A percentile compares a stretch with the other conserved stretches of the same genome.
Evolutionary conservation across 345 rosid genomes (phyloP).

Genomic region (Camelina neglecta): DNA sequence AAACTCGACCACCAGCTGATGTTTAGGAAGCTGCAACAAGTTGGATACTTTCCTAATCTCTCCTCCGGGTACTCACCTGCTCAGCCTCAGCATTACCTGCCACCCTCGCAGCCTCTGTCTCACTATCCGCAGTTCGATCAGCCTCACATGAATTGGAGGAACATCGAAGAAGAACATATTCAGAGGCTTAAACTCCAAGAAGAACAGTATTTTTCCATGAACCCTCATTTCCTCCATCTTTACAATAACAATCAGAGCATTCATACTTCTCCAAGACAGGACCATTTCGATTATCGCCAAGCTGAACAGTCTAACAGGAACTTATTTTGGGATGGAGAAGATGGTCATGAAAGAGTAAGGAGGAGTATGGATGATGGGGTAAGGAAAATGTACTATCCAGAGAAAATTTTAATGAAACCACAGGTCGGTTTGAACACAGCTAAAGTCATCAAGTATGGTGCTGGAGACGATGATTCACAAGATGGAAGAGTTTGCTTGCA

Average conservation of each 20-base stretch:
- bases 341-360: conserved; percentile 45
- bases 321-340: conserved; percentile 47
- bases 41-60: conserved; percentile 48
- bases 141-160: conserved; percentile 51
- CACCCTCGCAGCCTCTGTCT: conserved; percentile 53
- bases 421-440: conserved; percentile 52
- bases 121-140: conserved; percentile 35
- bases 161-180: conserved; percentile 44
- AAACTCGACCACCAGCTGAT: conserved; percentile 49
- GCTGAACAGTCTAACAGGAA: conserved; percentile 58
- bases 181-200: conserved; percentile 36
- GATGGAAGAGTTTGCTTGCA: conserved; percentile 52
- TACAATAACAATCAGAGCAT: conserved; percentile 15
- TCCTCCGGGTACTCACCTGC: conserved; percentile 49
- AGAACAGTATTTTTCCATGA: conserved; percentile 34
- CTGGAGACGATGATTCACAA: conserved; percentile 52
- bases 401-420: conserved; percentile 69
- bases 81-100: conserved; percentile 54
- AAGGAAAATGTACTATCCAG: conserved; percentile 56
- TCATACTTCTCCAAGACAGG: conserved; percentile 47
- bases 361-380: conserved; percentile 55
- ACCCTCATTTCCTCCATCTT: conserved; percentile 33
- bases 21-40: conserved; percentile 53
- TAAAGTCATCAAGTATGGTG: conserved; percentile 57
- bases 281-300: conserved; percentile 51